Evolutionary conservation across 306 rosid species (phyloP).

Genomic region (Vachellia pachyceras): DNA sequence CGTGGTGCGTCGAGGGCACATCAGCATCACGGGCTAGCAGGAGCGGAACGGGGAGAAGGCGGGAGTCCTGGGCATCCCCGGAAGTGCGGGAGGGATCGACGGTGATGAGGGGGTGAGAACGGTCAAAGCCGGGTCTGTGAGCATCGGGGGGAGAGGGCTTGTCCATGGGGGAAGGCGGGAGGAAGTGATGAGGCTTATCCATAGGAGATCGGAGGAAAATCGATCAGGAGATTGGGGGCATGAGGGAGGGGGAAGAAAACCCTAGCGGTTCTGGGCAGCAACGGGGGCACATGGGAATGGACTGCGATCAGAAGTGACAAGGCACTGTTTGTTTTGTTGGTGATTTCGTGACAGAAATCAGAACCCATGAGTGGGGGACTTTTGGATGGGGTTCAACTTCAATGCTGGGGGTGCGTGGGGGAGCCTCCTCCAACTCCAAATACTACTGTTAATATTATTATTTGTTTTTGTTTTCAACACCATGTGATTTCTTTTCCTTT

Average conservation of each 20-base stretch:
- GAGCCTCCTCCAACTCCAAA: too few species aligned
- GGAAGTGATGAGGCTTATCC: slow-evolving; percentile 36
- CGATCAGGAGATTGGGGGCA: slow-evolving; percentile 27
- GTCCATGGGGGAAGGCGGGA: neutral
- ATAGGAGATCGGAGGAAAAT: slow-evolving; percentile 31
- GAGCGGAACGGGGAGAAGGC: too few species aligned
- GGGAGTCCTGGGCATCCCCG: slow-evolving; percentile 44
- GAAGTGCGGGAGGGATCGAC: slow-evolving; percentile 44
- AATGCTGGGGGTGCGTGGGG: neutral
- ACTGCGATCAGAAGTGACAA: slow-evolving; percentile 53
- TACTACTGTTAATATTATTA: too few species aligned
- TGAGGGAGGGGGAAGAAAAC: slow-evolving; percentile 40
- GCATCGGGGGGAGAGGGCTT: slow-evolving; percentile 22
- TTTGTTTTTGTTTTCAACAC: too few species aligned
- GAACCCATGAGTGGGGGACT: slow-evolving; percentile 28
- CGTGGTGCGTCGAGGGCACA: slow-evolving; percentile 29
- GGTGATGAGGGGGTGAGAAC: slow-evolving; percentile 16
- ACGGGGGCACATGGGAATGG: slow-evolving; percentile 52
- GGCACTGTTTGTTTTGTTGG: slow-evolving; percentile 49
- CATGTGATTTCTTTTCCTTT: too few species aligned
- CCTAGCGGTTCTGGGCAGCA: slow-evolving; percentile 52
- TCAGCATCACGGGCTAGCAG: slow-evolving; percentile 33
- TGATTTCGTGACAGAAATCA: slow-evolving; percentile 44
- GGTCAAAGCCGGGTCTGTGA: slow-evolving; percentile 4
- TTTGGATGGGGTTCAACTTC: slow-evolving; percentile 12